phyloP scores from a whole-genome alignment of 148 eudicot genomes.

The Camellia sinensis region DNA sequence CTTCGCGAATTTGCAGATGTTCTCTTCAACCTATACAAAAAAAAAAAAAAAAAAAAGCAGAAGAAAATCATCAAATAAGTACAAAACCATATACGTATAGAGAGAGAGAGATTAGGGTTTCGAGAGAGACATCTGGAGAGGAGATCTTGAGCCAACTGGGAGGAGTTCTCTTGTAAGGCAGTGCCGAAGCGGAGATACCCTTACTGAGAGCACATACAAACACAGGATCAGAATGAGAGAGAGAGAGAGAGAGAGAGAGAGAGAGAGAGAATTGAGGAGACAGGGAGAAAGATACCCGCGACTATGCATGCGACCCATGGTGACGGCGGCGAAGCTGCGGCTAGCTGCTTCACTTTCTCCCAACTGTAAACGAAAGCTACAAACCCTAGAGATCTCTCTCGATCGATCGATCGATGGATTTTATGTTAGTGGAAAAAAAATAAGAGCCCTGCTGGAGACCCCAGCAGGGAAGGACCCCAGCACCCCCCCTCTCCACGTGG shows the following conservation, averaged over 20 bases:
- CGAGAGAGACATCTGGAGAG: slow-evolving; percentile 18
- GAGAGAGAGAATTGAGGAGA: background rate
- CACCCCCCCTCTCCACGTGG: no score
- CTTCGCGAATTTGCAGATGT: slow-evolving; percentile 33
- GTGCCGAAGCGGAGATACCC: slow-evolving; percentile 31
- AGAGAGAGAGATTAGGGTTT: background rate
- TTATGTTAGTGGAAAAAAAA: no score
- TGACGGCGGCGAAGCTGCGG: slow-evolving; percentile 4
- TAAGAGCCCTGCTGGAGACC: no score
- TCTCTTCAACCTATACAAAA: slow-evolving; percentile 28
- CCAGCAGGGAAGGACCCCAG: no score
- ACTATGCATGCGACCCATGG: slow-evolving; percentile 37
- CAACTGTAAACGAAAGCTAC: background rate
- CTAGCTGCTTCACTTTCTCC: background rate
- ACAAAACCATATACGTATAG: background rate
- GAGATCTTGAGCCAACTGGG: slow-evolving; percentile 33
- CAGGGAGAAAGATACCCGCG: slow-evolving; percentile 18
- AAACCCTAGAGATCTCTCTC: no score
- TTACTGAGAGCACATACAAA: slow-evolving; percentile 14
- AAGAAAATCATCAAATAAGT: background rate
- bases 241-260: background rate
- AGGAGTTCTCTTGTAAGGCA: slow-evolving; percentile 33
- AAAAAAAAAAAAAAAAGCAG: no score
- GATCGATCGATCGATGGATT: no score
- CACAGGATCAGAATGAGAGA: background rate